Base-by-base conservation (phyloP, 257 asterid species). In the Solanum sparsipilum region DNA sequence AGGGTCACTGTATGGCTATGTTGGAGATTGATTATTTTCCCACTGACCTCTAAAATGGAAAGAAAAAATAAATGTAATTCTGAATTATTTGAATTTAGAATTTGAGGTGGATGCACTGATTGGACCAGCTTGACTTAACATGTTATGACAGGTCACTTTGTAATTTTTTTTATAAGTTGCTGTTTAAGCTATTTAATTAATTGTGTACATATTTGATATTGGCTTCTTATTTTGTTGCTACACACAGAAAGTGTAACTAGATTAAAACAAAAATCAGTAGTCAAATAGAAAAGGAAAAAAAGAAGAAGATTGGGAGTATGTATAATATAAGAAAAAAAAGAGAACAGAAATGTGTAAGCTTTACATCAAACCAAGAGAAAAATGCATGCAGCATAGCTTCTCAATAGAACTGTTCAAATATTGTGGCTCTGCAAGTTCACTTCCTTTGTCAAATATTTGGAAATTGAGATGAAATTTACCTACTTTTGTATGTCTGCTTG, bases 351-450 rank as follows among this genome's bases (percentile, higher is more conserved):
- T 81, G 27, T 81, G 65, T 82, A 11, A 48, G 31, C 70, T 48
- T 82, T 82, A 82, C 86, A 82, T 31, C 31, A 82, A 36, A 48
- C 71, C 86, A 82, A 82, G 86, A 82, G 86, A 82, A 76, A 76
- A 39, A 48, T 82, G 44, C 86, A 82, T 29, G 68, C 25, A 81
- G 84, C 68, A 81, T 52, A 46, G 70, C 70, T 48, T 81, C 44
- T 52, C 68, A 46, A 48, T 48, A 31, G 86, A 82, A 82, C 70
- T 20, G 31, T 56, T 18, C 67, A 29, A 82, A 18, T 48, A 82
- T 23, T 82, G 44, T 20, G 44, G 29, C 70, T 29, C 71, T 18
- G 44, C 86, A 31, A 82, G 70, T 82, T 82, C 71, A 31, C 86
- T 82, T 79, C 84, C 84, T 79, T 48, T 10, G 46, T 48, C 44